phyloP scores from a whole-genome alignment of 2,329 filamentous ascomycete genomes.

The Nigrospora sphaerica region DNA sequence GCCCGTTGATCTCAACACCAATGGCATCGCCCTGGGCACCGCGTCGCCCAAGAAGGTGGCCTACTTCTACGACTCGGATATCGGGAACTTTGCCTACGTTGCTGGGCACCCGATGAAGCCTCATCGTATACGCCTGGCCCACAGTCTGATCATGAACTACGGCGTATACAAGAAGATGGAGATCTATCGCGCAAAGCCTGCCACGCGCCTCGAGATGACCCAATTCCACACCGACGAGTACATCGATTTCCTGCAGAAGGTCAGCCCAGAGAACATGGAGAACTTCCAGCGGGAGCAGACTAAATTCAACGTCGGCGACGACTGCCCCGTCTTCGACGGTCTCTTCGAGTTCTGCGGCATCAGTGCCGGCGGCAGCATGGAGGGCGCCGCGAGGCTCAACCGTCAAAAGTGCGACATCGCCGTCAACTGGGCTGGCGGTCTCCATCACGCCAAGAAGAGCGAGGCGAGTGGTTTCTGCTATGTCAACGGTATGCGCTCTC shows the following conservation, averaged over 20 bases:
- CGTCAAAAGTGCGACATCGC: slow-evolving; percentile 92
- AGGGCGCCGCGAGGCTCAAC: slow-evolving; percentile 84
- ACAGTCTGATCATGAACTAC: slow-evolving; percentile 94
- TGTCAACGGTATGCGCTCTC: slow-evolving; percentile 67
- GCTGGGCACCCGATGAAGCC: slow-evolving; percentile 98
- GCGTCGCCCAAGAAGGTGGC: slow-evolving; percentile 69
- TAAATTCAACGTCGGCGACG: slow-evolving; percentile 91
- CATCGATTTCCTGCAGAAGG: slow-evolving; percentile 88
- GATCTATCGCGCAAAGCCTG: slow-evolving; percentile 82
- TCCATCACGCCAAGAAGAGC: slow-evolving; percentile 96
- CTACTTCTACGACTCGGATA: slow-evolving; percentile 98
- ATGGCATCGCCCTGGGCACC: slow-evolving; percentile 41
- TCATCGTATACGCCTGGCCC: slow-evolving; percentile 88
- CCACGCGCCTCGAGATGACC: slow-evolving; percentile 81
- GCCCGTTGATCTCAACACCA: slow-evolving; percentile 44
- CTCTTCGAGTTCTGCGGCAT: slow-evolving; percentile 96
- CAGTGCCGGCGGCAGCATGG: slow-evolving; percentile 89
- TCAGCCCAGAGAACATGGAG: slow-evolving; percentile 99
- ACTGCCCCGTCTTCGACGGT: slow-evolving; percentile 95
- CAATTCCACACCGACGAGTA: slow-evolving; percentile 95
- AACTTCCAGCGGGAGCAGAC: slow-evolving; percentile 82
- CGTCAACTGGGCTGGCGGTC: slow-evolving; percentile 94
- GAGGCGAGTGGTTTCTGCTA: slow-evolving; percentile 98
- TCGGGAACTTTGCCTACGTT: slow-evolving; percentile 96
- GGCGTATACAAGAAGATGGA: slow-evolving; percentile 96